Percentiles rank a stretch among this genome's conserved stretches.
Conservation (phyloP, 129 eudicot species). For the Kitagawia praeruptora region DNA sequence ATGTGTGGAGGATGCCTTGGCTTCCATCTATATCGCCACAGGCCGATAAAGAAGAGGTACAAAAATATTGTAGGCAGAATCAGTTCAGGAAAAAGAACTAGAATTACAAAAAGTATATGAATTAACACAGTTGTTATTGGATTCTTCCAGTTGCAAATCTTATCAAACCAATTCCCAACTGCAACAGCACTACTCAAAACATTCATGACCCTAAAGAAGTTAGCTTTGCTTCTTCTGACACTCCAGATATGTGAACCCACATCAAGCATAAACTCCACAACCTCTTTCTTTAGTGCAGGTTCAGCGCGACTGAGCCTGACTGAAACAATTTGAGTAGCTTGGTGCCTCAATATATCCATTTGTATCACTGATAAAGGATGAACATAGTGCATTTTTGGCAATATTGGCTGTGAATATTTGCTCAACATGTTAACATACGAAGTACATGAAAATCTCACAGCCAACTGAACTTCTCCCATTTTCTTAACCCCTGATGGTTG, state of each 20-base stretch:
- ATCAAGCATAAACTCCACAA: slow-evolving; percentile 75
- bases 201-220: slow-evolving; percentile 53
- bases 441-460: slow-evolving; percentile 78
- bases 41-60: slow-evolving; percentile 58
- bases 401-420: slow-evolving; percentile 64
- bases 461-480: slow-evolving; percentile 83
- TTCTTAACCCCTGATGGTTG: slow-evolving; percentile 81
- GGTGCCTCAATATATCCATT: slow-evolving; percentile 46
- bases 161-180: slow-evolving; percentile 61
- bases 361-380: slow-evolving; percentile 71
- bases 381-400: slow-evolving; percentile 91
- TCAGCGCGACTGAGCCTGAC: slow-evolving; percentile 64
- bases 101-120: slow-evolving; percentile 60
- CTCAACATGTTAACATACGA: slow-evolving; percentile 74
- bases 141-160: slow-evolving; percentile 75
- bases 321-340: slow-evolving; percentile 59
- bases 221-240: slow-evolving; percentile 70
- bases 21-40: slow-evolving; percentile 73
- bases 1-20: slow-evolving; percentile 96
- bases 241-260: slow-evolving; percentile 71
- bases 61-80: slow-evolving; percentile 72
- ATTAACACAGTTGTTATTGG: slow-evolving; percentile 74
- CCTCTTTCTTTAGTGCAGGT: slow-evolving; percentile 75
- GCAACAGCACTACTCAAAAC: slow-evolving; percentile 39
- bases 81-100: slow-evolving; percentile 50